Conservation (phyloP, 1,284 basidiomycete genomes). For the Pulveroboletus sp. region DNA sequence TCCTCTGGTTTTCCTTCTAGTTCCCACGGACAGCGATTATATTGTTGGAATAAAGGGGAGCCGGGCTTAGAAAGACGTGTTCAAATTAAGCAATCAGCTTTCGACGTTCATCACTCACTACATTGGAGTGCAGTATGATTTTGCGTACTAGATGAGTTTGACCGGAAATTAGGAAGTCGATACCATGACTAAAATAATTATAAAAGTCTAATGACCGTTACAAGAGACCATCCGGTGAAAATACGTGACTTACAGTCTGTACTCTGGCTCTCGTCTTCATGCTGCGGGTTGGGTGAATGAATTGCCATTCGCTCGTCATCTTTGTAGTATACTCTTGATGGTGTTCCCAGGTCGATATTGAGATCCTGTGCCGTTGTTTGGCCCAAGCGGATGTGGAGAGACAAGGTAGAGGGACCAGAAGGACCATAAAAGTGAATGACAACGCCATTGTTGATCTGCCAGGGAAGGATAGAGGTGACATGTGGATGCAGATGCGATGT, state of each 20-base stretch:
- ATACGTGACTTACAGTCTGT: conserved; percentile 40
- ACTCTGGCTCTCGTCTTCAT: conserved; percentile 40
- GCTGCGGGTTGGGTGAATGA: conserved; percentile 48
- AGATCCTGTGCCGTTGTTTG: conserved; percentile 81
- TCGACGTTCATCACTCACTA: conserved; percentile 50
- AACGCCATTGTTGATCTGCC: conserved; percentile 71
- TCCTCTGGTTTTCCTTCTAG: conserved; percentile 72
- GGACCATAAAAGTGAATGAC: conserved; percentile 63
- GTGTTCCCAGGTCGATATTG: conserved; percentile 72
- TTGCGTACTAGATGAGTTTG: conserved; percentile 73
- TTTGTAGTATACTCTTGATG: conserved; percentile 77
- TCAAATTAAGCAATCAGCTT: not conserved
- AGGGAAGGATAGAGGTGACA: not conserved
- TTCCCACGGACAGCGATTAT: conserved; percentile 87
- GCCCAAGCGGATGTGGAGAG: conserved; percentile 69
- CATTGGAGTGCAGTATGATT: conserved; percentile 81
- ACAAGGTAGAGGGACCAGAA: conserved; percentile 33
- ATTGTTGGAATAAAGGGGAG: conserved; percentile 81
- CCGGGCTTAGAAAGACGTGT: conserved; percentile 56
- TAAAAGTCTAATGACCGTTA: conserved; percentile 66
- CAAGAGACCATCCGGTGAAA: not conserved
- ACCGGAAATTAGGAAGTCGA: conserved; percentile 80
- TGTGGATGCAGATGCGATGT: not conserved
- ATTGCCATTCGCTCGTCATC: conserved; percentile 86
- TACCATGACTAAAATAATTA: conserved; percentile 86